Evolutionary conservation across 176 grass and related monocot genomes (phyloP).

Genomic region (Oryza australiensis): DNA sequence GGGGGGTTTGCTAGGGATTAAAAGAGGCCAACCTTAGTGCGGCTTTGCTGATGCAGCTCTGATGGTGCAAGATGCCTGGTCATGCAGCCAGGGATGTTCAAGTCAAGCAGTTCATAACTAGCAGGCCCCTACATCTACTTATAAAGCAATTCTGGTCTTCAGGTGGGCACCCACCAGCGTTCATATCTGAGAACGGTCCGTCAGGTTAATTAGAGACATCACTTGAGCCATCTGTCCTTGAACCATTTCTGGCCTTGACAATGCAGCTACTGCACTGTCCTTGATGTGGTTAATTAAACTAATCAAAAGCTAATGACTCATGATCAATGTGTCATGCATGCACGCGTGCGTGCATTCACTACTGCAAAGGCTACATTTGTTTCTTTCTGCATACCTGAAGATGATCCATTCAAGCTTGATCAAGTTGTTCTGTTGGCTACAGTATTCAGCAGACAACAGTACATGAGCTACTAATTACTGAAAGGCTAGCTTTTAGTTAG

Average conservation of each 20-base stretch:
- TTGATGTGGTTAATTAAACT: conserved; percentile 30
- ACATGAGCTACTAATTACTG: background rate
- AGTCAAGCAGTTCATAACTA: conserved; percentile 43
- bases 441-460: background rate
- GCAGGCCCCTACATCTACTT: background rate
- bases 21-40: conserved; percentile 38
- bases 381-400: conserved; percentile 5
- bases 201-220: conserved; percentile 1
- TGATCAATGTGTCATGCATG: background rate
- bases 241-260: conserved; percentile 16
- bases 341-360: background rate
- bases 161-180: background rate
- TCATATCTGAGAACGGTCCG: background rate
- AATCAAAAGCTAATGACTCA: conserved; percentile 1
- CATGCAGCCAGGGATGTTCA: conserved; percentile 3
- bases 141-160: conserved; percentile 31
- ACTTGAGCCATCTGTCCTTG: conserved; percentile 26
- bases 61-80: conserved; percentile 43
- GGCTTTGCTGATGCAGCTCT: conserved; percentile 47
- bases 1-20: background rate
- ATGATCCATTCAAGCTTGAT: background rate
- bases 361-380: conserved; percentile 26
- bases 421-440: background rate
- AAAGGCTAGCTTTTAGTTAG: background rate
- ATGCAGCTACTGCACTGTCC: background rate